Evolutionary conservation across 192 early-diverging fungal species (phyloP).

Genomic region (Allomyces javanicus): DNA sequence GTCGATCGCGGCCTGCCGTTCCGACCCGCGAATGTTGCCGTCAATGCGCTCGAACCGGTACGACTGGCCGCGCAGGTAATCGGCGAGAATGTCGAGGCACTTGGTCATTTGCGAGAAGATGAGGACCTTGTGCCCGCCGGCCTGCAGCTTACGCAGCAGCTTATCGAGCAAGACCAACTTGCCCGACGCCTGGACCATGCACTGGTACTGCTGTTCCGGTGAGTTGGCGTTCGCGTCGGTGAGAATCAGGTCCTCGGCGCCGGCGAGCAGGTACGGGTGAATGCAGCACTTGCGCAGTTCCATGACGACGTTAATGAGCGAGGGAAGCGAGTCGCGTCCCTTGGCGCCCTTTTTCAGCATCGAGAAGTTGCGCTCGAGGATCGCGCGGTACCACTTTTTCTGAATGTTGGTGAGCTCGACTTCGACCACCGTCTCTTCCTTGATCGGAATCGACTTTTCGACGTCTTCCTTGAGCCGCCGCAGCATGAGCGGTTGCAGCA

Average conservation of each 20-base stretch:
- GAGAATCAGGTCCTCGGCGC: slow-evolving; percentile 59
- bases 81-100: slow-evolving; percentile 61
- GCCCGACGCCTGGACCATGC: slow-evolving; percentile 55
- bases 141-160: slow-evolving; percentile 45
- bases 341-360: slow-evolving; percentile 60
- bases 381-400: slow-evolving; percentile 69
- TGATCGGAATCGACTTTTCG: slow-evolving; percentile 67
- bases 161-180: slow-evolving; percentile 74
- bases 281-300: slow-evolving; percentile 78
- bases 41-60: slow-evolving; percentile 67
- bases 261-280: slow-evolving; percentile 57
- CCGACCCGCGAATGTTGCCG: slow-evolving; percentile 52
- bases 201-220: slow-evolving; percentile 40
- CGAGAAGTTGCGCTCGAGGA: slow-evolving; percentile 59
- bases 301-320: slow-evolving; percentile 72
- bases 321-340: slow-evolving; percentile 37
- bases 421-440: slow-evolving; percentile 78
- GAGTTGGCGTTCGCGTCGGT: slow-evolving; percentile 35
- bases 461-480: slow-evolving; percentile 77
- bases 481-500: slow-evolving; percentile 69
- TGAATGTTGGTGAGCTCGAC: slow-evolving; percentile 67
- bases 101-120: slow-evolving; percentile 78
- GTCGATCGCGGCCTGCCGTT: slow-evolving; percentile 69
- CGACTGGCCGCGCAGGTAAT: slow-evolving; percentile 50
- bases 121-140: slow-evolving; percentile 62